Evolutionary conservation across 208 protist species (phyloP), one percentile per base, ranked within the genome.

Genomic region (Spongospora subterranea): DNA sequence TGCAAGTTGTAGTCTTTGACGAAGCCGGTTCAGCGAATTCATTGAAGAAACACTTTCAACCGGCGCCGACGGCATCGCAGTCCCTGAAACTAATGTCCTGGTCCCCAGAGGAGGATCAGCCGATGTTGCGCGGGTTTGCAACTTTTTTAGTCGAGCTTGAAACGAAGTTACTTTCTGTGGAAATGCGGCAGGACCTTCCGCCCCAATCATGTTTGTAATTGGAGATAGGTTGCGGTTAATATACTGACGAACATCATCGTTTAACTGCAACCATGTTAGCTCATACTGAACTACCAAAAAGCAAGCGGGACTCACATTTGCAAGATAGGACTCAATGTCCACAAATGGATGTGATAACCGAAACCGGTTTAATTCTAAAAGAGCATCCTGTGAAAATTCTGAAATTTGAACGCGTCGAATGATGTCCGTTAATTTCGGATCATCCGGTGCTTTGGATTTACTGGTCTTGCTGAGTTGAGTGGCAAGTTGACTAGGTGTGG

Each of bases 241-340:
- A 6, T 6, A 6, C 24, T 60, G 50, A 29, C 24, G 6, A 29
- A 60, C 50, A 60, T 60, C 13, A 29, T 60, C 50, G 13, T 6
- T 6, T 29, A 60, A 6, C 50, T 60, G 50, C 6, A 24, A 60
- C n/a, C n/a, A n/a, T 29, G 50, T 6, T 29, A 29, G 13, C 13
- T 60, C 24, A 60, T 6, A 60, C 24, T 60, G 50, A 60, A 24
- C 24, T 60, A 60, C 6, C 13, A 60, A 24, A 29, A 29, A 29
- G 13, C 6, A 60, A 60, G 24, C 6, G 50, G 24, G 24, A 82
- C n/a, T 6, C 17, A 82, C 71, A 82, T 82, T 35, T 39, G n/a
- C n/a, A 13, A 82, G 71, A 43, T 82, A 82, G 17, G 6, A n/a
- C 35, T 82, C 71, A 82, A 82, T 6, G 71, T 82, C 71, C 6